Conservation (phyloP, 78 protist species). For the Dictyostelium citrinum region DNA sequence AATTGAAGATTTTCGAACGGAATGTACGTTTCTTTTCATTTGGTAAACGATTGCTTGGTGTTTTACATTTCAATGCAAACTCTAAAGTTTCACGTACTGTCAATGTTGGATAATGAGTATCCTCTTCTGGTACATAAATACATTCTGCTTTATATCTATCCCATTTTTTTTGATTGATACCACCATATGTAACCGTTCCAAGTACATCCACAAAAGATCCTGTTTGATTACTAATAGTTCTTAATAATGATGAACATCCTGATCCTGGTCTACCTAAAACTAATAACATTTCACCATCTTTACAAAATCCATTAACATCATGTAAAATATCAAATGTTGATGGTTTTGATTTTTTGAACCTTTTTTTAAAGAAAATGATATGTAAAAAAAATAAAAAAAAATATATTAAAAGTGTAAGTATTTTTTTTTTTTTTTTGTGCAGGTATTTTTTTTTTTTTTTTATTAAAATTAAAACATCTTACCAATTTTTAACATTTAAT, state of each 20-base stretch:
- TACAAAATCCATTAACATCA: slow-evolving; percentile 30
- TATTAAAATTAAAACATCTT: too few species aligned
- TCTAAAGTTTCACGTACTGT: slow-evolving; percentile 40
- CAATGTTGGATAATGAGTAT: slow-evolving; percentile 23
- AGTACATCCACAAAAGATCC: slow-evolving; percentile 20
- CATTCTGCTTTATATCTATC: slow-evolving; percentile 22
- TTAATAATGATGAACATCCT: slow-evolving; percentile 42
- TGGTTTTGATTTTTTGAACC: not conserved
- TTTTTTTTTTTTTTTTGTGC: too few species aligned
- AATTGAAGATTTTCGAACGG: not conserved
- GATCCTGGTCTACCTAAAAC: slow-evolving; percentile 64
- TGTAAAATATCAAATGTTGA: slow-evolving; percentile 61
- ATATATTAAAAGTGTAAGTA: too few species aligned
- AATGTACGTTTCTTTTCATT: slow-evolving; percentile 12
- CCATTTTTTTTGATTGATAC: not conserved
- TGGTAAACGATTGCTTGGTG: slow-evolving; percentile 31
- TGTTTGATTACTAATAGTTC: slow-evolving; percentile 14
- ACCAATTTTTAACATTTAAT: slow-evolving; percentile 21
- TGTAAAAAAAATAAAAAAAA: not conserved
- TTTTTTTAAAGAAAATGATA: not conserved
- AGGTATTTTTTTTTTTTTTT: too few species aligned
- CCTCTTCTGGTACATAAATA: slow-evolving; percentile 46
- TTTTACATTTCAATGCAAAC: slow-evolving; percentile 46
- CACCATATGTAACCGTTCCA: slow-evolving; percentile 34
- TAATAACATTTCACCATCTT: slow-evolving; percentile 67